phyloP scores from a whole-genome alignment of 225 moss, liverwort and hornwort genomes.

The Pseudoscleropodium purum region DNA sequence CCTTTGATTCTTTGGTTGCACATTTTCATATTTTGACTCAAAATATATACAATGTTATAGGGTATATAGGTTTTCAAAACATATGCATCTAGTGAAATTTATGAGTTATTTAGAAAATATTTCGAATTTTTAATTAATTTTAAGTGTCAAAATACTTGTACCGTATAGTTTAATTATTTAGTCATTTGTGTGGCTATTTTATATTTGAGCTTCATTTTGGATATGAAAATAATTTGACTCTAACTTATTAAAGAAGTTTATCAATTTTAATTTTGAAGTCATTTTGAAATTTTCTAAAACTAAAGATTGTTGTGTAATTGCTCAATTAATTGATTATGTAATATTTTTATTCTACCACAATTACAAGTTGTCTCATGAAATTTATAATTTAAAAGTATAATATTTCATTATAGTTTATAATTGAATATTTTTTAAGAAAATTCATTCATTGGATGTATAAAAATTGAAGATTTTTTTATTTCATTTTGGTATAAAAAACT shows the following conservation, averaged over 20 bases:
- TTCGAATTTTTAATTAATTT: background rate
- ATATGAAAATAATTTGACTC: background rate
- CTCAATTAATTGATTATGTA: background rate
- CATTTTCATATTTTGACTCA: background rate
- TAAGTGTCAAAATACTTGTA: background rate
- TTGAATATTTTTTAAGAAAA: background rate
- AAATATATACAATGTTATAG: background rate
- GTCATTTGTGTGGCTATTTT: background rate
- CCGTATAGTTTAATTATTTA: background rate
- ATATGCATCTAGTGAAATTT: background rate
- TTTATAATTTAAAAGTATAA: background rate
- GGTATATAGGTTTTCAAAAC: rapidly evolving
- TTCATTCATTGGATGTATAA: background rate
- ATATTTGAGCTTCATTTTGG: background rate
- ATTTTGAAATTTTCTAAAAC: background rate
- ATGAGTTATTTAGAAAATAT: background rate
- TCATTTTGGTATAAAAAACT: no score
- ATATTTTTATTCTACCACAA: background rate
- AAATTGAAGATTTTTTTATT: background rate
- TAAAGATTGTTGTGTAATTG: rapidly evolving
- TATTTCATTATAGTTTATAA: background rate
- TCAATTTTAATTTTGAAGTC: background rate
- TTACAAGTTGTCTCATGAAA: background rate
- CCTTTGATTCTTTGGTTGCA: background rate
- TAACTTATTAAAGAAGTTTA: background rate